A percentile compares a stretch with the other conserved stretches of the same genome.
Evolutionary conservation across 169 alveolate genomes (phyloP).

Genomic region (Plasmodium fragile): DNA sequence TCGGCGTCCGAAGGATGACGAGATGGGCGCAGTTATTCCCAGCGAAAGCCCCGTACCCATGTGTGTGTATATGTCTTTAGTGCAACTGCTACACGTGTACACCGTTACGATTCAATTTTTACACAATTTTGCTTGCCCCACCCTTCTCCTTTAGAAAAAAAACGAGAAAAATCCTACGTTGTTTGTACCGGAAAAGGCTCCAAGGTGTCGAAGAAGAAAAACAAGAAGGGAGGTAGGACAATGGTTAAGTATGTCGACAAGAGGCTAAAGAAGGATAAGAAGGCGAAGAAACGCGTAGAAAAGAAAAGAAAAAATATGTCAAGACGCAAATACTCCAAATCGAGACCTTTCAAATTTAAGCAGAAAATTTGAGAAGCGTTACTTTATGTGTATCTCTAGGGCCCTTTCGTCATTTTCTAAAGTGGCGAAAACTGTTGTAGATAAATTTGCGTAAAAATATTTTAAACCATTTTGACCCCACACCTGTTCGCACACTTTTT

Average conservation of each 20-base stretch:
- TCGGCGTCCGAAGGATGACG: conserved; percentile 23
- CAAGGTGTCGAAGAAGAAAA: conserved; percentile 85
- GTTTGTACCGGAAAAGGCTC: conserved; percentile 90
- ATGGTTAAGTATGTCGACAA: conserved; percentile 94
- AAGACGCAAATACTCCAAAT: conserved; percentile 58
- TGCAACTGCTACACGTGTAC: neutral
- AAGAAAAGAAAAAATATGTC: conserved; percentile 78
- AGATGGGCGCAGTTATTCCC: neutral
- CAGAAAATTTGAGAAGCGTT: conserved; percentile 2
- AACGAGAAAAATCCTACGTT: conserved; percentile 85
- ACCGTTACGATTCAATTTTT: neutral
- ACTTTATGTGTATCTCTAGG: neutral
- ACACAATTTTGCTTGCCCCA: neutral
- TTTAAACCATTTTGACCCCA: neutral
- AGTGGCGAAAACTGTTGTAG: neutral
- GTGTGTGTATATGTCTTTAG: neutral
- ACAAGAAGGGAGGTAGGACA: conserved; percentile 87
- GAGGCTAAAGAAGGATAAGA: conserved; percentile 95
- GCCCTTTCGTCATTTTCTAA: neutral
- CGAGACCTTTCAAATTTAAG: conserved; percentile 67
- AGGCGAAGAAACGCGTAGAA: conserved; percentile 85
- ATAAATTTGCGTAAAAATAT: neutral
- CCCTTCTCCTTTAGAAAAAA: conserved; percentile 33
- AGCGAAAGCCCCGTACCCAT: neutral
- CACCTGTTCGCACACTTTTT: neutral